Base-by-base conservation (phyloP, 805 yeast genomes). In the Sungouiella blattae region DNA sequence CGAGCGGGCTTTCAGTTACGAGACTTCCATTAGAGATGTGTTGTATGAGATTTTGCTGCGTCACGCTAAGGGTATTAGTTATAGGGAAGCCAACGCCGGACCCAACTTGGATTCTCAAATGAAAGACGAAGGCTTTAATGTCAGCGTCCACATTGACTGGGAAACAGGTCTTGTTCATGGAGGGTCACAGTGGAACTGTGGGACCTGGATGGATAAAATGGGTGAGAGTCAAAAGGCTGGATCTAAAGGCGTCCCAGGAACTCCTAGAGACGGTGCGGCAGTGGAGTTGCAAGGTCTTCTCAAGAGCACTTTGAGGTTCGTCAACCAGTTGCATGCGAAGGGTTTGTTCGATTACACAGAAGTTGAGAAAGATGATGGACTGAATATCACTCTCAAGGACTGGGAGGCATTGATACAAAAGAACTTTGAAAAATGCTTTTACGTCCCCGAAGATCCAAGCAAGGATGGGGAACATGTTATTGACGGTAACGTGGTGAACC, bases 121-220 rank as follows among this genome's bases (percentile, higher is more conserved):
- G 98, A 79, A 67, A 34, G 88, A 82, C 55, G 87, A 84, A 52
- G 98, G 98, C 0, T 91, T 91, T 67, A 83, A 91, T 56, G 89
- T 91, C 29, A 74, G 77, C 44, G 74, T 89, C 1, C 51, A 62
- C 39, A 87, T 89, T 29, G 97, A 91, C 57, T 91, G 97, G 97
- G 52, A 66, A 0, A 88, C 85, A 9, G 98, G 98, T 1, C 64
- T 93, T 20, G 67, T 89, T 4, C 83, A 78, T 57, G 98, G 98
- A 30, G 98, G 98, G 2, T 85, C 86, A 32, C 95, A 85, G 58
- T 77, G 64, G 57, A 91, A 91, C 56, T 91, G 98, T 66, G 98
- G 98, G 15, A 93, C 98, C 0, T 91, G 98, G 98, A 91, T 89
- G 96, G 98, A 91, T 62, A 91, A 91, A 64, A 91, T 91, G 98